phyloP scores from a whole-genome alignment of 2,329 filamentous ascomycete genomes.

The Rutstroemia sp. region DNA sequence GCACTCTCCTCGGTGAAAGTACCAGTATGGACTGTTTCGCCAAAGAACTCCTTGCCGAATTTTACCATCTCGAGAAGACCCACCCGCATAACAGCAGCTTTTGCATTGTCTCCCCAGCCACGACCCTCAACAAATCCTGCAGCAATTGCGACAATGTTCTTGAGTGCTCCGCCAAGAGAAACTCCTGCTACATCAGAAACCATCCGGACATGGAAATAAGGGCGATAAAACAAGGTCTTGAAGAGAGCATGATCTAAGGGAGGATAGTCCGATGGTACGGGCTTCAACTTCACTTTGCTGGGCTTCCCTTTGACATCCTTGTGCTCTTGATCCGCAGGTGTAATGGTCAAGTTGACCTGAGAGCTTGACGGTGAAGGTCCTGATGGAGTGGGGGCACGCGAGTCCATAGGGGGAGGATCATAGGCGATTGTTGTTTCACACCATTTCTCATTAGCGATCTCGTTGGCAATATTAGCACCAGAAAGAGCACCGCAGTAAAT shows the following conservation, averaged over 20 bases:
- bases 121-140: conserved; percentile 93
- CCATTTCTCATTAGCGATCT: conserved; percentile 93
- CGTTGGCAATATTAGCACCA: conserved; percentile 91
- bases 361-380: conserved; percentile 42
- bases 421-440: conserved; percentile 97
- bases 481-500: conserved; percentile 97
- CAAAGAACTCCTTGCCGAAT: conserved; percentile 92
- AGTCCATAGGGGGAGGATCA: conserved; percentile 85
- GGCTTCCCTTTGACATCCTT: conserved; percentile 60
- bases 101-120: conserved; percentile 97
- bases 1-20: conserved; percentile 98
- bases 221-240: conserved; percentile 83
- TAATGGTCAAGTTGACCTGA: conserved; percentile 43
- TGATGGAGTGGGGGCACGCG: conserved; percentile 59
- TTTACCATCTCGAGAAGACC: conserved; percentile 94
- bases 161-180: conserved; percentile 86
- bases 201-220: conserved; percentile 95
- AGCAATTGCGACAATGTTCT: conserved; percentile 92
- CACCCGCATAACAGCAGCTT: conserved; percentile 96
- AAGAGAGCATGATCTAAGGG: conserved; percentile 79
- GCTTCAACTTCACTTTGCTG: conserved; percentile 62
- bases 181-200: conserved; percentile 95
- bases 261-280: conserved; percentile 75
- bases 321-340: conserved; percentile 44
- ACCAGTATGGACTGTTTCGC: conserved; percentile 66